Base-by-base conservation (phyloP, 2,329 filamentous ascomycete genomes). In the Fusarium verrucosum region DNA sequence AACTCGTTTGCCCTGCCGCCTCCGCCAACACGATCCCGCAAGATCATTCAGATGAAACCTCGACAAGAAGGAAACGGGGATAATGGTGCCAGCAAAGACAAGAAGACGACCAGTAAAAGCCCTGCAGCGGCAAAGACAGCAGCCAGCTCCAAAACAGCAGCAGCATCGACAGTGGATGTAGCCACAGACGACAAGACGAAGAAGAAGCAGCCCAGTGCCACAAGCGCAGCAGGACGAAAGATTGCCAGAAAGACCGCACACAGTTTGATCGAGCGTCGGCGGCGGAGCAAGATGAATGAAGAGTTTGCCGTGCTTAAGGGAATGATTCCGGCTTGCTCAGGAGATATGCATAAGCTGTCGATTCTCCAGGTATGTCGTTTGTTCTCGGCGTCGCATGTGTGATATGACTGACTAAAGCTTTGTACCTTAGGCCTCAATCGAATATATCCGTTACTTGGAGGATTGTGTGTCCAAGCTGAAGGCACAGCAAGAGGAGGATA, bases 21-120 rank as follows among this genome's bases (percentile, higher is more conserved):
- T 10, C 95, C 94, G 16, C 95, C 95, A 0, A 97, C 94, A 4
- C 85, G 94, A 63, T 92, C 92, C 37, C 89, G 94, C 72, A 98
- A 96, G 80, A 98, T 99, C 75, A 98, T 98, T 57, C 94, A 98
- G 79, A 97, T 98, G 94, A 97, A 96, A 78, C 94, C 86, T 17
- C 78, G 81, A 26, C 79, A 86, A 67, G 73, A 81, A 58, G 73
- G 78, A 51, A 66, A 74, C 32, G 63, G 67, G 20, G 58, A 62
- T 63, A 47, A 56, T 41, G 50, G 68, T 23, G 50, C 72, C 16
- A 43, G 65, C 20, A 73, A 72, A 58, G 67, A 70, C 35, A 62
- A 67, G 25, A 74, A 67, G 56, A 28, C 63, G 3, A 54, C 56
- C 16, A 59, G 62, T 22, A 75, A 74, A 53, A 59, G 50, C 23